Percentiles rank a stretch among this genome's conserved stretches.
phyloP scores from a whole-genome alignment of 352 stramenopile genomes.

The Blastocystis sp. region DNA sequence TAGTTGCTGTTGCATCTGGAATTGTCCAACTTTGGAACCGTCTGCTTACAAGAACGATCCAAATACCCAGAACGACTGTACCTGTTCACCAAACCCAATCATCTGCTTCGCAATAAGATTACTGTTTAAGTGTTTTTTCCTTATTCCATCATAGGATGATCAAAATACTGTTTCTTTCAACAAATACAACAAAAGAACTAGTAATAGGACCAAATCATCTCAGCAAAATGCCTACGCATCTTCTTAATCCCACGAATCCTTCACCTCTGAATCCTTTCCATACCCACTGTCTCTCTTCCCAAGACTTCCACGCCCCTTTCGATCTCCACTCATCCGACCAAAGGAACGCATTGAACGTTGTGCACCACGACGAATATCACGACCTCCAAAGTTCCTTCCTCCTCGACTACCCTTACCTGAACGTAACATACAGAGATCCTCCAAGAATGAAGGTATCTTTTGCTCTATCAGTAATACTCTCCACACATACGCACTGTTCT shows the following conservation, averaged over 20 bases:
- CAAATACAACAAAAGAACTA: conserved; percentile 54
- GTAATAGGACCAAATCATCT: not conserved
- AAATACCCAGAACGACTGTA: no score
- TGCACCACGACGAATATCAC: conserved; percentile 51
- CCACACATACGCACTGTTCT: conserved; percentile 71
- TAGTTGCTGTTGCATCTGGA: no score
- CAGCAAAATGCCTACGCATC: not conserved
- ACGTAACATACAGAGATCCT: conserved; percentile 36
- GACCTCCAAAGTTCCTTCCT: conserved; percentile 40
- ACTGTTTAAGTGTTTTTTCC: no score
- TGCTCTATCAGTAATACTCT: conserved; percentile 17
- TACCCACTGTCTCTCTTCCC: not conserved
- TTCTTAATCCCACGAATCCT: conserved; percentile 36
- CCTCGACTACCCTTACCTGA: not conserved
- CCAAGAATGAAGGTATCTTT: conserved; percentile 52
- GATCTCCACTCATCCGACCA: not conserved
- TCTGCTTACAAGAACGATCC: no score
- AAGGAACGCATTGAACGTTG: conserved; percentile 11
- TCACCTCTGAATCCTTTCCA: not conserved
- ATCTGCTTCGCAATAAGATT: no score
- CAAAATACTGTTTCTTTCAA: not conserved
- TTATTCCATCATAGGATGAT: no score
- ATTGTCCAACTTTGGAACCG: no score
- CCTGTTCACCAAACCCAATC: no score
- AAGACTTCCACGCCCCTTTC: not conserved